Conservation (phyloP, 306 rosid genomes). For the Citrullus mucosospermus region DNA sequence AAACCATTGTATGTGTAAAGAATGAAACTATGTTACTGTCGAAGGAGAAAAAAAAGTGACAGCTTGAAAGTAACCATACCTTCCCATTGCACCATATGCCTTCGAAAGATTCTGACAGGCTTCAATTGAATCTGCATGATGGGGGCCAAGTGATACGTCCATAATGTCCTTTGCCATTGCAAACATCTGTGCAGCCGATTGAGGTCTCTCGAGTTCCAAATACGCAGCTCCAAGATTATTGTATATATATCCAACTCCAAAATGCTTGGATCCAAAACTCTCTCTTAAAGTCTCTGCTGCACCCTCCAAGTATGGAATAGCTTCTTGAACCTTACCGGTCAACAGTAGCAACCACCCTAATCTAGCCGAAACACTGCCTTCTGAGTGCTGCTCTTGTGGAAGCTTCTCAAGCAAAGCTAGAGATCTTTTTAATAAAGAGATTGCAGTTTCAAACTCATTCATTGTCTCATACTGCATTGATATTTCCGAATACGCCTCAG, state of each 20-base stretch:
- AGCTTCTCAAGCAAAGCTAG: conserved; percentile 65
- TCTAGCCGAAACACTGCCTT: conserved; percentile 82
- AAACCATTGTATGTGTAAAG: background rate
- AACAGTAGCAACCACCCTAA: conserved; percentile 80
- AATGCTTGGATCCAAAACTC: conserved; percentile 91
- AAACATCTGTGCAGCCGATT: conserved; percentile 94
- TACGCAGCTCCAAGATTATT: conserved; percentile 94
- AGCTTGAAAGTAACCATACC: conserved; percentile 31
- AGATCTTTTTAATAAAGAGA: conserved; percentile 64
- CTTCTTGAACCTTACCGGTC: conserved; percentile 81
- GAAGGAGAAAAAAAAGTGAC: background rate
- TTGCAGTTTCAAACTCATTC: conserved; percentile 84
- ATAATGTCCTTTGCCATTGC: conserved; percentile 85
- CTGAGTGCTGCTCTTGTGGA: conserved; percentile 87
- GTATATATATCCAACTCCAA: conserved; percentile 88
- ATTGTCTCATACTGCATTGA: conserved; percentile 81
- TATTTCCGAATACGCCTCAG: conserved; percentile 81
- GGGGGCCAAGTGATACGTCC: conserved; percentile 91
- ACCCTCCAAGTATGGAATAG: conserved; percentile 77
- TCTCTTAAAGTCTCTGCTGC: conserved; percentile 82
- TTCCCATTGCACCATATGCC: conserved; percentile 68
- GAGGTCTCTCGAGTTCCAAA: conserved; percentile 82
- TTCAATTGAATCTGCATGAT: conserved; percentile 78
- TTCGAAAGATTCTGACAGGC: conserved; percentile 86
- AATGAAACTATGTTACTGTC: background rate